Evolutionary conservation across 495 filamentous ascomycete species (phyloP), one percentile per base, ranked within the genome.

Genomic region (Acidomyces sp.): DNA sequence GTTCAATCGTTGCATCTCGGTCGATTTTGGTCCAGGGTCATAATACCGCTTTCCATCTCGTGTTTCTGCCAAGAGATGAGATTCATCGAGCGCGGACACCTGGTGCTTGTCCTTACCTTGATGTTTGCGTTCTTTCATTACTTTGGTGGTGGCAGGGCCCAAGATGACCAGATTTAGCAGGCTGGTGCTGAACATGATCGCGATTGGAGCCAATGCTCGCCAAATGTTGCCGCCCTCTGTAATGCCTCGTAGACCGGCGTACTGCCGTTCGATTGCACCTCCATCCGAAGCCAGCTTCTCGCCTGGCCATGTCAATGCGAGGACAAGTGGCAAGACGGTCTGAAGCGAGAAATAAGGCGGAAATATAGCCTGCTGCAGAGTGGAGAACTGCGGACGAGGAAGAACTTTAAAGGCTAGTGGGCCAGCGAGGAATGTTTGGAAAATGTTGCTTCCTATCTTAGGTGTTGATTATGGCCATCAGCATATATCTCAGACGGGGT

Each of bases 281-380:
- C 19, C 37, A 21, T 13, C 21, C 2, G 23, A 19, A 1, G 30
- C 46, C 12, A 34, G 73, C 65, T 6, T 61, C 60, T 27, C 52
- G n/a, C 65, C 68, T 29, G 83, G 82, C 53, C 80, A 87, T 24
- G 88, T 95, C 39, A 92, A 55, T n/a, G 80, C 77, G 6, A 94
- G 63, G 15, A 85, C 49, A 11, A 75, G 57, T 5, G 88, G 82
- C 2, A 84, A 65, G 4, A 71, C 68, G 3, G 81, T 74, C 65
- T 94, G 87, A 30, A 94, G 59, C 18, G 71, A 64, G 60, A 95
- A 94, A 65, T 88, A 96, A 49, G 79, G 60, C 17, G 88, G 88
- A 62, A 92, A 88, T 53, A 85, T 74, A 51, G 70, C 70, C 24
- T 72, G 62, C 62, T 93, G 88, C 19, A 96, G 68, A 25, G 71